Percentiles rank a stretch among this genome's conserved stretches.
Evolutionary conservation across 371 early-diverging fungal genomes (phyloP).

Genomic region (Zychaea mexicana): DNA sequence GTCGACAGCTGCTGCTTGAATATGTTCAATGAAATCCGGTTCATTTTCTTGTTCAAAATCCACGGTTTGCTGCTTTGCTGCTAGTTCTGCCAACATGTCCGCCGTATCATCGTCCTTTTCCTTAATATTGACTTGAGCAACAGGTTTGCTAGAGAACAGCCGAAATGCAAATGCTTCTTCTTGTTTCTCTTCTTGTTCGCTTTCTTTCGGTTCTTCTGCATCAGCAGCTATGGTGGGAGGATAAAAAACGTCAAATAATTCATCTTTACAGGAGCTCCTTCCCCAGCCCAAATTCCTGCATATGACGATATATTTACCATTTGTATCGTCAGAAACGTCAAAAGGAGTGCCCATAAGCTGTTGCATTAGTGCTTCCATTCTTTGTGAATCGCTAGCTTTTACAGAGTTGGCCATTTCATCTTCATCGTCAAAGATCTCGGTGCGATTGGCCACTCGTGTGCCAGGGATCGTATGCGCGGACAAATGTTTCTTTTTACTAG

Average conservation of each 20-base stretch:
- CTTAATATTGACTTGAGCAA: conserved; percentile 34
- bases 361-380: conserved; percentile 32
- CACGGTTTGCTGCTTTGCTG: conserved; percentile 24
- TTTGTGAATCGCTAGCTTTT: conserved; percentile 22
- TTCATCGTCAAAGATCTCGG: conserved; percentile 28
- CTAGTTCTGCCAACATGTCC: conserved; percentile 19
- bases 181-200: conserved; percentile 12
- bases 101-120: conserved; percentile 28
- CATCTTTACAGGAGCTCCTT: conserved; percentile 6
- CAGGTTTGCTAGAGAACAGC: conserved; percentile 37
- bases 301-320: conserved; percentile 1
- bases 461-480: conserved; percentile 8
- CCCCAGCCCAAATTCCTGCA: neutral
- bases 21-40: conserved; percentile 30
- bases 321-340: neutral
- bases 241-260: neutral
- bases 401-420: conserved; percentile 15
- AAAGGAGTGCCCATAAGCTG: conserved; percentile 9
- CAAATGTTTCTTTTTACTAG: neutral
- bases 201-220: neutral
- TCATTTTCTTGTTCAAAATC: conserved; percentile 44
- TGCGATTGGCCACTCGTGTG: conserved; percentile 17
- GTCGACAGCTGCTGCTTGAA: conserved; percentile 24
- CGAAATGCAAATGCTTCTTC: conserved; percentile 40
- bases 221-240: neutral